Evolutionary conservation across 306 rosid genomes (phyloP).

Genomic region (Vigna hirtella): DNA sequence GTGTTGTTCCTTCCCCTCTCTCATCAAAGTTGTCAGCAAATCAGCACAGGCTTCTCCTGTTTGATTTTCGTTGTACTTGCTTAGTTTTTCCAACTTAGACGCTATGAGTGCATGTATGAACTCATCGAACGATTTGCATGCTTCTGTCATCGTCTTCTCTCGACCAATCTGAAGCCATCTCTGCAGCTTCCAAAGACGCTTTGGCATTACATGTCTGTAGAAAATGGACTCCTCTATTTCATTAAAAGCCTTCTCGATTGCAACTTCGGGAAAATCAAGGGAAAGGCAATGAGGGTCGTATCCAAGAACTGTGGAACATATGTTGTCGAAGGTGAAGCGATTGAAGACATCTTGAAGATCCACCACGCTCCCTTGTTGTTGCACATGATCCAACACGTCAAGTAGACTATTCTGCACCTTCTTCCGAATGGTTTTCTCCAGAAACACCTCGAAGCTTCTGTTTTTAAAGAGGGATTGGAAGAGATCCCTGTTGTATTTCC

Average conservation of each 20-base stretch:
- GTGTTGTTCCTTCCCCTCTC: neutral
- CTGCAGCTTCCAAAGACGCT: constrained; percentile 52
- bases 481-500: constrained; percentile 45
- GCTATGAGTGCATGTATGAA: constrained; percentile 42
- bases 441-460: neutral
- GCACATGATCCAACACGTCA: constrained; percentile 23
- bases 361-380: constrained; percentile 3
- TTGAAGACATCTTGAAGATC: constrained; percentile 56
- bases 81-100: constrained; percentile 32
- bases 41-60: constrained; percentile 13
- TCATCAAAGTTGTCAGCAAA: constrained; percentile 38
- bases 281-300: constrained; percentile 51
- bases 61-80: neutral
- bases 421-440: constrained; percentile 26
- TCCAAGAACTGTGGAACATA: constrained; percentile 51
- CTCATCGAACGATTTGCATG: constrained; percentile 44
- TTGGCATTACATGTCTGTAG: constrained; percentile 42
- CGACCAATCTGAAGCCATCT: constrained; percentile 51
- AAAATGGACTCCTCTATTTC: constrained; percentile 42
- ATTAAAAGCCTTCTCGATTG: constrained; percentile 50
- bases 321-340: constrained; percentile 51
- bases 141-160: constrained; percentile 43
- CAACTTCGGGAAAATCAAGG: constrained; percentile 47
- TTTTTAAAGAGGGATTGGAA: constrained; percentile 34
- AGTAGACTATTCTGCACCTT: constrained; percentile 36